Evolutionary conservation across 2,329 filamentous ascomycete genomes (phyloP), one percentile per base, ranked within the genome.

Genomic region (Pseudogymnoascus sp.): DNA sequence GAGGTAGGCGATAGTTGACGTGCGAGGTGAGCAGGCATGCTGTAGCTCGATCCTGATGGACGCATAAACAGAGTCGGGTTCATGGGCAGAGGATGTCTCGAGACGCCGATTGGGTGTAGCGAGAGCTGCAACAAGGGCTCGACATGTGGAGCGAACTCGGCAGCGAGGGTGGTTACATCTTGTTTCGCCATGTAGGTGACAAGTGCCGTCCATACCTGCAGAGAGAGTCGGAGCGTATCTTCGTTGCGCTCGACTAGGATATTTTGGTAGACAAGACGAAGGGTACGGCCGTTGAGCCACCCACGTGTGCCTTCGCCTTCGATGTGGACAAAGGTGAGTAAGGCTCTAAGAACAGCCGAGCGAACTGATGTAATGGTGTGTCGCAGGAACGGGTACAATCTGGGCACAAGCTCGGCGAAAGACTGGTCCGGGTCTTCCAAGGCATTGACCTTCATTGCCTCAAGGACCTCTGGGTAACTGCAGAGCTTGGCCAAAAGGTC

Each of bases 311-410:
- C 83, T 62, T 90, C 85, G 61, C 87, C 87, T 65, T 92, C 90
- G 21, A 99, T 87, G 67, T 91, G 88, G 69, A 96, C 84, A 75
- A 99, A 99, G 0, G 94, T 99, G 69, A 92, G 85, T 31, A 99
- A 80, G 37, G 94, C 94, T 70, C 96, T 91, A 55, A 99, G 81
- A 3, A 99, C 94, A 8, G 94, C 93, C 41, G 93, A 88, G 61
- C 94, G 90, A 59, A 99, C 94, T 62, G 90, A 96, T 1, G 92
- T 96, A 69, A 99, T 97, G 6, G 95, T 99, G 74, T 99, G 94
- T 63, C 94, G 88, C 49, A 99, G 78, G 80, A 99, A 99, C 2
- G 93, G 93, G 71, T 97, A 99, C 2, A 99, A 84, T 52, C 94
- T 86, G 23, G 95, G 94, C 4, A 99, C 93, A 33, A 99, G 81